Base-by-base conservation (phyloP, 805 yeast species). In the Myxozyma mucilagina region DNA sequence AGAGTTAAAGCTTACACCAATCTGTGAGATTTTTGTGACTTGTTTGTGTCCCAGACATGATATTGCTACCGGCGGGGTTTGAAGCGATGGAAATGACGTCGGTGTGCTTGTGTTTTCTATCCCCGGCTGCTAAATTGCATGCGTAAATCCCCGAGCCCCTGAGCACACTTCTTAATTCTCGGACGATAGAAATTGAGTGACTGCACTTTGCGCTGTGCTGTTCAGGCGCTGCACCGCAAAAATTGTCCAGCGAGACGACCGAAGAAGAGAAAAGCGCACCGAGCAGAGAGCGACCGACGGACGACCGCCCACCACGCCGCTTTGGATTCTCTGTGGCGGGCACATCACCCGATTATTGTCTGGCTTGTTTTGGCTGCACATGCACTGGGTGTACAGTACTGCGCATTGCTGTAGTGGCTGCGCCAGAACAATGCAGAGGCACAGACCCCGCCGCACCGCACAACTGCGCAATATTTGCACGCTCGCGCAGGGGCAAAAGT, bases 341-440 rank as follows among this genome's bases (percentile, higher is more conserved):
- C 47, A 50, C 47, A 50, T 50, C 54, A 50, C 24, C 54, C 54
- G 54, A 50, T 50, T 39, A 20, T 50, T 35, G n/a, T 34, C 8
- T 1, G 29, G 29, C 29, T n/a, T 35, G 10, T 49, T 11, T 36
- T 36, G 44, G 29, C 32, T n/a, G 3, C 32, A 31, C 24, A 44
- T 24, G 29, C 29, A 24, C 29, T 4, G 29, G 4, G 29, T 24
- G 29, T 24, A 3, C 29, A 24, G 29, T 24, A 24, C 29, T 24
- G 29, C 29, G 29, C 29, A 24, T 24, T 24, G 29, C 29, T 24
- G 29, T 24, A 24, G 29, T 24, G 29, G 29, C 29, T 24, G 29
- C 29, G 29, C 29, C 29, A 24, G 29, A 24, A 24, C 29, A 24
- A 24, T 3, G 29, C 29, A 4, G 29, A 24, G 29, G 29, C 29